Evolutionary conservation across 352 stramenopile genomes (phyloP).

Genomic region (Pythium brassicae): DNA sequence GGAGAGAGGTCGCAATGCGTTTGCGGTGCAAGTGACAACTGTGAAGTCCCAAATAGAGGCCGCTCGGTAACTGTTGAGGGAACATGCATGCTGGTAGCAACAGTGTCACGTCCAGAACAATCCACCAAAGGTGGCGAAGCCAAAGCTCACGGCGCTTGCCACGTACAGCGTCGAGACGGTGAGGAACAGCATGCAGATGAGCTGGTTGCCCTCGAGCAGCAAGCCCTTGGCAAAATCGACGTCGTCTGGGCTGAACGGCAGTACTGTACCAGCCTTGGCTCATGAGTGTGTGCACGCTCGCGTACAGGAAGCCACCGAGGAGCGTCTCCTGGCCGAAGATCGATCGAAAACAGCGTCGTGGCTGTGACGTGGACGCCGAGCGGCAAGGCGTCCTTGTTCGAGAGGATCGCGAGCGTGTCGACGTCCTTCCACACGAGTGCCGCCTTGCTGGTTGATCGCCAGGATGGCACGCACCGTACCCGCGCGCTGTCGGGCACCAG

Average conservation of each 20-base stretch:
- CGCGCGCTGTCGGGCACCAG: conserved; percentile 50
- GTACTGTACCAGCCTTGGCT: conserved; percentile 59
- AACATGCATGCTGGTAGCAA: too few relatives aligned
- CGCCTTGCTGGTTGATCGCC: conserved; percentile 18
- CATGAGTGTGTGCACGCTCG: conserved; percentile 49
- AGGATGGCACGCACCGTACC: conserved; percentile 36
- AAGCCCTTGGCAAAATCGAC: conserved; percentile 70
- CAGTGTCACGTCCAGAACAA: too few relatives aligned
- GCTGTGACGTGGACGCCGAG: conserved; percentile 50
- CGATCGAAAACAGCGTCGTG: conserved; percentile 57
- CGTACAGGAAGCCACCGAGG: conserved; percentile 74
- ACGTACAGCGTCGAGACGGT: conserved; percentile 67
- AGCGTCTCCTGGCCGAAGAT: conserved; percentile 53
- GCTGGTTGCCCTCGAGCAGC: conserved; percentile 53
- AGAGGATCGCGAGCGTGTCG: conserved; percentile 32
- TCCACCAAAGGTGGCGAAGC: conserved; percentile 60
- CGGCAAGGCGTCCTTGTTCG: conserved; percentile 19
- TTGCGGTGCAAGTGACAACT: conserved; percentile 44
- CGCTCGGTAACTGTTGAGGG: conserved; percentile 29
- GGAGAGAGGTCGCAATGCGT: conserved; percentile 37
- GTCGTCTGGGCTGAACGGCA: conserved; percentile 57
- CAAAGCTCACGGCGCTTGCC: conserved; percentile 46
- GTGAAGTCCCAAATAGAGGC: conserved; percentile 61
- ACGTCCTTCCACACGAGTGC: conserved; percentile 45
- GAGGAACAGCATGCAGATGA: conserved; percentile 52